Evolutionary conservation across 2,329 filamentous ascomycete species (phyloP), one percentile per base, ranked within the genome.

Genomic region (Raffaelea deltoideospora): DNA sequence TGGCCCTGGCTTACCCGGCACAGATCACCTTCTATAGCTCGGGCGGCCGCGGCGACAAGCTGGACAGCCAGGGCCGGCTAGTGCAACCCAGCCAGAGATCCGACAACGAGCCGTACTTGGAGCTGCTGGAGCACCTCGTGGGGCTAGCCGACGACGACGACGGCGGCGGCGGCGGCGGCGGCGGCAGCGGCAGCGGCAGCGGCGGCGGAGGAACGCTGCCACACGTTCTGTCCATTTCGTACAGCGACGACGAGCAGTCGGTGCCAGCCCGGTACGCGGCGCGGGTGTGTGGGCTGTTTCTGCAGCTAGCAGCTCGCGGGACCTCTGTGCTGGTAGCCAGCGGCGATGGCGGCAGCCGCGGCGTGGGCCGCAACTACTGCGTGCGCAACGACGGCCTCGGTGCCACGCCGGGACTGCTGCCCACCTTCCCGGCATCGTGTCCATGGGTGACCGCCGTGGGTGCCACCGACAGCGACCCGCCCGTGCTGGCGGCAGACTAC

Each of bases 371-470:
- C 40, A 76, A 72, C 40, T 49, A 44, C 17, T 81, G 76, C 55
- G 55, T 61, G 35, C 63, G 63, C 38, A 74, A 76, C 48, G 72
- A 79, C 39, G 75, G 73, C 18, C 61, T 55, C 31, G 63, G 69
- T n/a, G n/a, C n/a, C 40, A 64, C 59, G 1, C 64, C 65, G 10
- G 60, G 65, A 17, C 73, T 77, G 48, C 58, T 73, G 22, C 65
- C 75, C 1, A 66, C 64, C 5, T 84, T 82, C 53, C 79, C 79
- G 0, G 69, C 67, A 0, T 67, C 68, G 0, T 84, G 79, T 46
- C 78, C 77, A 0, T 83, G 71, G 51, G 68, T 82, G 8, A 83
- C 79, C 0, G 58, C 66, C 3, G 69, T 83, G 2, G 79, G 79
- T 7, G 77, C 69, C 2, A 76, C 72, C 1, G 14, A 19, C 20